Base-by-base conservation (phyloP, 2,329 filamentous ascomycete species). In the Dothiorella sarmentorum region DNA sequence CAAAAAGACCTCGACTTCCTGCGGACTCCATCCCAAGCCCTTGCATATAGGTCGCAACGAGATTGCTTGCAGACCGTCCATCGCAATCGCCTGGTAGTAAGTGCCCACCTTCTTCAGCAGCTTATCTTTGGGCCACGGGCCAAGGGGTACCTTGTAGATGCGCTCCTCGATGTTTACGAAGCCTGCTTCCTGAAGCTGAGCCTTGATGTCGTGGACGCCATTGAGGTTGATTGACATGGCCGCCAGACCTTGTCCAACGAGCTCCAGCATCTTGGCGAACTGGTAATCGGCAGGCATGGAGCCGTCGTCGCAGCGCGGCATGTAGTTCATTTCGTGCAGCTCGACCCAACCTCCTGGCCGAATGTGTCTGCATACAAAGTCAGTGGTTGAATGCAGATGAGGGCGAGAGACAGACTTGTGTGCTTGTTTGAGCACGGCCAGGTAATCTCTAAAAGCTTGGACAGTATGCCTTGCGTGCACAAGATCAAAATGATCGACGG, bases 391-490 rank as follows among this genome's bases (percentile, higher is more conserved):
- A n/a, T n/a, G 17, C 6, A 35, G 15, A 37, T 5, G 10, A 17
- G 2, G 7, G 33, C n/a, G 33, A 17, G 15, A 11, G 13, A 18
- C 13, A 13, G 13, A 18, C 45, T 31, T 31, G 49, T 64, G 67
- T 27, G 67, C 61, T 70, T 75, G 60, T 77, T 69, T 59, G 81
- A 80, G 5, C 83, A 75, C 44, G 77, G 74, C 20, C 73, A 68
- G 20, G 83, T 66, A 47, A 85, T 69, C 18, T 71, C 70, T 4
- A 73, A 72, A 68, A 82, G 84, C 63, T 86, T 76, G 18, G 75
- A 72, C 37, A 87, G 82, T 73, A 74, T 79, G 64, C 66, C 79
- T 65, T 71, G 77, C 64, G 61, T 80, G 76, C 40, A 79, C 73
- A 58, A 77, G 77, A 63, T 79, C 77, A 61, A 72, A 73, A 57